Evolutionary conservation across 2,329 filamentous ascomycete species (phyloP), one percentile per base, ranked within the genome.

Genomic region (Fusarium chlamydosporum): DNA sequence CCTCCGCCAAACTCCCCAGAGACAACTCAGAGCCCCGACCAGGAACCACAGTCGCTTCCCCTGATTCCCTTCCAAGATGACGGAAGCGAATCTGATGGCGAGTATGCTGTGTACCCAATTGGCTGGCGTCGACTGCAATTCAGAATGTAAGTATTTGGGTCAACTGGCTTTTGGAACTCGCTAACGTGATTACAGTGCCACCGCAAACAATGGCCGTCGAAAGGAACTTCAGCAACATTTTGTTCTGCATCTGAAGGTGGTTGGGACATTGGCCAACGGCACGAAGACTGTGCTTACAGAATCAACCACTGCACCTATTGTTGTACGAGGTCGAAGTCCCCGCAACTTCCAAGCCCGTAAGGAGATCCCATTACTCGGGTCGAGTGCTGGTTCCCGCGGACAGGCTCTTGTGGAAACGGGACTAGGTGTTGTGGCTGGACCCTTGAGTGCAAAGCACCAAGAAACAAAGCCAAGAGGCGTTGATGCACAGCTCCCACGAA

Each of bases 191-290:
- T 26, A 38, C 59, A 89, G 95, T 78, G 95, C 95, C 18, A 98
- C 95, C 10, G 95, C 95, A 58, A 98, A 98, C 81, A 98, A 98
- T 77, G 95, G 95, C 12, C 89, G 95, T 63, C 87, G 95, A 67
- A 97, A 97, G 82, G 95, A 98, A 78, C 86, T 98, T 45, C 95
- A 98, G 77, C 95, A 98, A 77, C 95, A 98, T 81, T 98, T 98
- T 79, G 90, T 97, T 12, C 86, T 98, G 60, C 91, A 94, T 67
- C 83, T 98, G 52, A 97, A 95, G 79, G 90, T 97, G 11, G 84
- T 94, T 68, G 94, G 91, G 16, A 96, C 93, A 0, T 82, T 98
- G 50, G 87, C 92, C 1, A 96, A 93, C 64, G 93, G 93, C n/a
- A 86, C 86, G 34, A 97, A 94, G 78, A 86, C 93, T 34, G 86